Percentiles rank a stretch among this genome's conserved stretches.
phyloP scores from a whole-genome alignment of 352 stramenopile species.

The Aphanomyces invadans region DNA sequence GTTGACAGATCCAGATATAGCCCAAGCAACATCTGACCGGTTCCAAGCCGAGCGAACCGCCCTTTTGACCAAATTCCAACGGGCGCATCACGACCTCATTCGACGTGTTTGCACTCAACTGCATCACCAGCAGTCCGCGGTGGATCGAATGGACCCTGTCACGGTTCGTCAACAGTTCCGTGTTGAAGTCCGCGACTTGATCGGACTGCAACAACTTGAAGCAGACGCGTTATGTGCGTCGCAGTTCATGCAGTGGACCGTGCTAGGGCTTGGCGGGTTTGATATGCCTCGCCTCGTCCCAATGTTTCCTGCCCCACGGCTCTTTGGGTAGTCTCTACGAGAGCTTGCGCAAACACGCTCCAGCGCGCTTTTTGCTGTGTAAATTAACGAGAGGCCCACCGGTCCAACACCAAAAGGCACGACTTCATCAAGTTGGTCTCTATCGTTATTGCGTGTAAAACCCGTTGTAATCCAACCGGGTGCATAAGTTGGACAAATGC shows the following conservation, averaged over 20 bases:
- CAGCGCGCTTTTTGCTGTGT: no score
- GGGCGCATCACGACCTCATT: conserved; percentile 43
- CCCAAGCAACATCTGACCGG: not conserved
- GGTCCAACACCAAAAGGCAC: no score
- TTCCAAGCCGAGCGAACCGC: not conserved
- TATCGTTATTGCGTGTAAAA: conserved; percentile 44
- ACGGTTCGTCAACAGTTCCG: not conserved
- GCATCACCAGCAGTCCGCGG: conserved; percentile 37
- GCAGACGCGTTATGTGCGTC: conserved; percentile 38
- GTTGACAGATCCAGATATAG: not conserved
- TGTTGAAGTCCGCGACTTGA: conserved; percentile 31
- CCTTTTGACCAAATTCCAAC: conserved; percentile 39
- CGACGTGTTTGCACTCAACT: conserved; percentile 53
- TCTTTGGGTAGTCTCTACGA: conserved; percentile 11
- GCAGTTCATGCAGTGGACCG: conserved; percentile 27
- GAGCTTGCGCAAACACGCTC: no score
- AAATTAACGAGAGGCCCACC: conserved; percentile 1
- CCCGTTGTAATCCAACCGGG: conserved; percentile 75
- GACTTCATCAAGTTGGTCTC: no score
- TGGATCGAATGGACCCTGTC: not conserved
- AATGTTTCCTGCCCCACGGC: conserved; percentile 5
- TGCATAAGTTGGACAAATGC: conserved; percentile 65
- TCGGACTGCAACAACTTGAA: conserved; percentile 44
- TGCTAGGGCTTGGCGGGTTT: conserved; percentile 12
- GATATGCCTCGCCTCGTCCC: not conserved